Evolutionary conservation across 495 filamentous ascomycete species (phyloP).

Genomic region (Pyrenopolyporus hunteri): DNA sequence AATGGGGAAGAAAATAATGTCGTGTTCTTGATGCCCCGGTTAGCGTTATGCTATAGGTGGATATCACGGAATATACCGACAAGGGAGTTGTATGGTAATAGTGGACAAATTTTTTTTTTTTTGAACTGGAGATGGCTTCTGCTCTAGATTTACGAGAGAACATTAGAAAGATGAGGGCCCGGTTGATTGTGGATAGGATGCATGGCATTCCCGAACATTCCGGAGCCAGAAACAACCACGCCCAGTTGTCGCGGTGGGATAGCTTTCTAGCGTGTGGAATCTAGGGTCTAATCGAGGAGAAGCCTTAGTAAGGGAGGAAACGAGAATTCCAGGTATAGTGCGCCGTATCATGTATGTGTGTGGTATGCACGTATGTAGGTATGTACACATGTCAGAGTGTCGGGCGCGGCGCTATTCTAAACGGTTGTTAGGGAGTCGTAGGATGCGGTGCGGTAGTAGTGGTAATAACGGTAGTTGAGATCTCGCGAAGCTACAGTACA

Average conservation of each 20-base stretch:
- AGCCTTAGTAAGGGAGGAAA: slow-evolving; percentile 27
- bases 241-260: slow-evolving; percentile 23
- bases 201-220: slow-evolving; percentile 29
- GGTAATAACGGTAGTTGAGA: slow-evolving; percentile 29
- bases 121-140: background rate
- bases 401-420: slow-evolving; percentile 24
- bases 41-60: slow-evolving; percentile 17
- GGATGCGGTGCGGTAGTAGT: slow-evolving; percentile 16
- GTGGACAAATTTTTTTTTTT: slow-evolving; percentile 3
- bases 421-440: slow-evolving; percentile 1
- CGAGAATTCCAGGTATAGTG: slow-evolving; percentile 12
- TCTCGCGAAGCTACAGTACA: slow-evolving; percentile 23
- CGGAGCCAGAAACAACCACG: slow-evolving; percentile 23
- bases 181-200: slow-evolving; percentile 15
- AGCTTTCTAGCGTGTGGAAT: slow-evolving; percentile 15
- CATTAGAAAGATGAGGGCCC: background rate
- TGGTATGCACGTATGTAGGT: too few species aligned
- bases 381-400: slow-evolving; percentile 32
- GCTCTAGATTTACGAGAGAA: background rate
- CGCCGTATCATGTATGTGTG: slow-evolving; percentile 5
- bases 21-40: slow-evolving; percentile 1
- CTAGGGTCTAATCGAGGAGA: slow-evolving; percentile 14
- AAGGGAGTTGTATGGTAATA: background rate
- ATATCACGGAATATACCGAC: background rate
- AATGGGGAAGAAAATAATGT: slow-evolving; percentile 13